Evolutionary conservation across 164 flowering plant species (phyloP).

Genomic region (Tetrastigma voinierianum): DNA sequence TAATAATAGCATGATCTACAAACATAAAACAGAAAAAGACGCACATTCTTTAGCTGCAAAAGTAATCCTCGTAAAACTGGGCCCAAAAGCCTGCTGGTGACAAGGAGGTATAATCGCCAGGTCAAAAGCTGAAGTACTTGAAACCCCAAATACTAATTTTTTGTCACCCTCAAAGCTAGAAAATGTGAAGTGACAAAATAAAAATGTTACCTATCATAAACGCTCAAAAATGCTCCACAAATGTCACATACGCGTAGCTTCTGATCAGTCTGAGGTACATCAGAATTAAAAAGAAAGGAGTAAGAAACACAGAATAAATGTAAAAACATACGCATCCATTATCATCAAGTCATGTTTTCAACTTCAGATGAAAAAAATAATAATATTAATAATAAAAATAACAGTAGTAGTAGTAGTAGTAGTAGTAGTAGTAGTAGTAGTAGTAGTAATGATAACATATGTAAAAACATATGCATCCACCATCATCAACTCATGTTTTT

Average conservation of each 20-base stretch:
- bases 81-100: slow-evolving; percentile 99
- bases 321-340: background rate
- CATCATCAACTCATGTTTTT: too few relatives aligned
- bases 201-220: slow-evolving; percentile 85
- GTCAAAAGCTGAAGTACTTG: slow-evolving; percentile 85
- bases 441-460: too few relatives aligned
- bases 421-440: too few relatives aligned
- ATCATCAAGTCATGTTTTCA: too few relatives aligned
- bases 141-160: slow-evolving; percentile 63
- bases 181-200: slow-evolving; percentile 6
- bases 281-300: background rate
- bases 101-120: slow-evolving; percentile 88
- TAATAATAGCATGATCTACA: slow-evolving; percentile 52
- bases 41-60: slow-evolving; percentile 99
- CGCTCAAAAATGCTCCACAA: slow-evolving; percentile 99
- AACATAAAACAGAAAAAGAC: slow-evolving; percentile 79
- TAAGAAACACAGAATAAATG: background rate
- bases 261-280: slow-evolving; percentile 86
- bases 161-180: slow-evolving; percentile 27
- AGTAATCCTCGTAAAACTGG: slow-evolving; percentile 99
- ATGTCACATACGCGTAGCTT: slow-evolving; percentile 98
- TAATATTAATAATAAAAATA: too few relatives aligned
- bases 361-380: too few relatives aligned
- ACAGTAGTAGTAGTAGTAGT: too few relatives aligned
- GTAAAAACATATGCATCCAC: too few relatives aligned